Base-by-base conservation (phyloP, 2,329 filamentous ascomycete species). In the Colletotrichum liaoningense region DNA sequence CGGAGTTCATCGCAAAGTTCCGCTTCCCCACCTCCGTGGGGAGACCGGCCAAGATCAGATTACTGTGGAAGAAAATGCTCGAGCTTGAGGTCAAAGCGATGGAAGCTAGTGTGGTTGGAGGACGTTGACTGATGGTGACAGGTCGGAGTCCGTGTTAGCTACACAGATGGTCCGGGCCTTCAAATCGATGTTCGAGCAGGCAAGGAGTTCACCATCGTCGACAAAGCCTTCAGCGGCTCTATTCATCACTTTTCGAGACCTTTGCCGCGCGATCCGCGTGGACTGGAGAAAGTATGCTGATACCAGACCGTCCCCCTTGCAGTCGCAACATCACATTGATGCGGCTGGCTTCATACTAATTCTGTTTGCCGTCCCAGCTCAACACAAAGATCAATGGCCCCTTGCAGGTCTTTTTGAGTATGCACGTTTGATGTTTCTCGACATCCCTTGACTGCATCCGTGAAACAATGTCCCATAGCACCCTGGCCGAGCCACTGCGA, bases 391-490 rank as follows among this genome's bases (percentile, higher is more conserved):
- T 35, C 33, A 35, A 12, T 2, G 46, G n/a, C 6, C 24, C 16
- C 2, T 33, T 24, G 28, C 5, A 38, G 11, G 35, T 24, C 19
- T 11, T 19, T 24, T 54, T 14, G 4, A 38, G 22, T 26, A 42
- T 58, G 49, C 58, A 69, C 26, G 46, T 49, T 46, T 28, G 33
- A 5, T 16, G 35, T n/a, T 35, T 4, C 54, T 38, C 28, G 30
- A 24, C 19, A 56, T 35, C 33, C 63, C 26, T 66, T 38, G 11
- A 49, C 46, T 59, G 62, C 67, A 60, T 22, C 22, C 19, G 5
- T 73, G 71, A 73, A 66, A 73, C 71, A 9, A 33, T 24, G 60
- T 24, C 52, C 28, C 54, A 65, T 46, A 22, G 59, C 62, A 9
- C 24, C 49, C 28, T 42, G 46, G 5, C 38, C 33, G 56, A 73